Base-by-base conservation (phyloP, 1,284 basidiomycete genomes). In the Agroathelia rolfsii region DNA sequence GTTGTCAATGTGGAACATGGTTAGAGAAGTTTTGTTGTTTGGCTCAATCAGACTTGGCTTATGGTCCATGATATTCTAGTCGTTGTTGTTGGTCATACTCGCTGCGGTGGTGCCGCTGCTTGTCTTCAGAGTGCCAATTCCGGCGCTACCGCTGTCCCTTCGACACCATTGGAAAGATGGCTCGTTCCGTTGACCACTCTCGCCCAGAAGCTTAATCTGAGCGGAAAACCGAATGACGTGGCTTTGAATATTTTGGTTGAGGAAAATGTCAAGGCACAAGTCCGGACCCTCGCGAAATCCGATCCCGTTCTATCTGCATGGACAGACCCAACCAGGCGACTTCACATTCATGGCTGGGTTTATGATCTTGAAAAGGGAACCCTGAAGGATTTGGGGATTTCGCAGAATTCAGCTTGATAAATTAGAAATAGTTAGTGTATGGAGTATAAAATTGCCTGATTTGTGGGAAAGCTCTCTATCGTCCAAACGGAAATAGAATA, bases 1-100 rank as follows among this genome's bases (percentile, higher is more conserved):
- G 62, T 71, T 44, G 64, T 95, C 37, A 80, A 83, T 36, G 81
- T 93, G 25, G 69, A 85, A 55, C 84, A 96, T 60, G 72, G 85
- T 88, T 49, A 50, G 67, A n/a, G n/a, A n/a, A n/a, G n/a, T n/a
- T n/a, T n/a, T n/a, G n/a, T n/a, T n/a, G n/a, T n/a, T n/a, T n/a
- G n/a, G n/a, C n/a, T n/a, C n/a, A n/a, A n/a, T n/a, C n/a, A n/a
- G n/a, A n/a, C n/a, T n/a, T n/a, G n/a, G n/a, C n/a, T n/a, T n/a
- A n/a, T n/a, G n/a, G n/a, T 40, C n/a, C 24, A 37, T 8, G 38
- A 35, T 17, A 29, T 28, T 19, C 41, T 40, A 23, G 32, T 42
- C 27, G 35, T 42, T 13, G 29, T 42, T 9, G 35, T 42, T 31
- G 41, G 41, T 18, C 41, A 42, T 32, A 40, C 39, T 15, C 36